These are phyloP conservation scores for Hyphodiscus hymeniophilus DNA, from an alignment of 495 filamentous ascomycete genomes.

Conservation along the genomic window DNA sequence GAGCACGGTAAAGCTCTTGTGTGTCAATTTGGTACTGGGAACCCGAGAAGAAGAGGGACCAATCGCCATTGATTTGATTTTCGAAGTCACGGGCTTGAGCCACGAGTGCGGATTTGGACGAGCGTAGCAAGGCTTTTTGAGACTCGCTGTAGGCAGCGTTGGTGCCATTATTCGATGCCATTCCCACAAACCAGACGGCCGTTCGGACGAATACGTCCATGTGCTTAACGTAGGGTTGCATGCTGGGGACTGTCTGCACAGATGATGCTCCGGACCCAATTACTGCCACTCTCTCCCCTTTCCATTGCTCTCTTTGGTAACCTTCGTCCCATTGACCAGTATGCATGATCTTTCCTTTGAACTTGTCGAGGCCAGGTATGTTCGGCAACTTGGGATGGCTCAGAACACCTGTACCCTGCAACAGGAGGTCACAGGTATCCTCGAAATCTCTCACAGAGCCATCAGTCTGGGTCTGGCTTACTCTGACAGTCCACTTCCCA, in stretches of 20 bases:
- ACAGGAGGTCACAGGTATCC: conserved; percentile 12
- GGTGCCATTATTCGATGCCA: background rate
- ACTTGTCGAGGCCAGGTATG: conserved; percentile 28
- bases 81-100: conserved; percentile 32
- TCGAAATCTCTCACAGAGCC: conserved; percentile 16
- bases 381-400: conserved; percentile 29
- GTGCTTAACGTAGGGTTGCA: conserved; percentile 34
- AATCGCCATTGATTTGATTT: conserved; percentile 30
- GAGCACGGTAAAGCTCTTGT: background rate
- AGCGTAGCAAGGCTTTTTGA: conserved; percentile 25
- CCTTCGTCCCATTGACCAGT: conserved; percentile 16
- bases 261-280: conserved; percentile 39
- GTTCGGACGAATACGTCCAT: conserved; percentile 44
- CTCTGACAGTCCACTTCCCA: conserved; percentile 14
- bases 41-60: conserved; percentile 7
- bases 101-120: conserved; percentile 25
- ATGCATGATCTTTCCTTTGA: conserved; percentile 28
- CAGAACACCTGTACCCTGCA: conserved; percentile 27
- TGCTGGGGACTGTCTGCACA: conserved; percentile 41
- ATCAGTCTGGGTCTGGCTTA: conserved; percentile 1
- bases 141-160: background rate
- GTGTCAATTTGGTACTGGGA: background rate
- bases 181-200: conserved; percentile 8
- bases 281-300: conserved; percentile 35
- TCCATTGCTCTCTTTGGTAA: conserved; percentile 21